Evolutionary conservation across 176 grass and related monocot species (phyloP).

Genomic region (Oryza punctata): DNA sequence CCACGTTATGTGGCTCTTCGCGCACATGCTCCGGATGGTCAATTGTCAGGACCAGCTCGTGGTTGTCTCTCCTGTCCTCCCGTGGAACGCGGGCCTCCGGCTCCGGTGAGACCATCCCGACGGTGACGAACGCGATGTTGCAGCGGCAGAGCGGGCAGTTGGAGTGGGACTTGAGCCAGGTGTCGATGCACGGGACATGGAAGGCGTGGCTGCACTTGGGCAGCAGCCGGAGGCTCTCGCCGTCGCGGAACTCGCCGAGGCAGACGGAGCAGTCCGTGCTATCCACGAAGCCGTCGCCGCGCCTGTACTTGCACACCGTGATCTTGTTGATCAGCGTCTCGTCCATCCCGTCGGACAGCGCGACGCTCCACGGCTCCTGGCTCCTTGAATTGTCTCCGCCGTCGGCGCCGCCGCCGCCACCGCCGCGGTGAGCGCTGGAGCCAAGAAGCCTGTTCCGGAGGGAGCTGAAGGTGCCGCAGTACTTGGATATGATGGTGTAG

Average conservation of each 20-base stretch:
- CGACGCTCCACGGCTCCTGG: constrained; percentile 44
- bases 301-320: constrained; percentile 75
- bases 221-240: constrained; percentile 82
- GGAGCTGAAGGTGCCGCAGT: constrained; percentile 71
- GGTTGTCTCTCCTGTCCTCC: constrained; percentile 44
- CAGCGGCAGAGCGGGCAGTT: constrained; percentile 93
- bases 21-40: constrained; percentile 25
- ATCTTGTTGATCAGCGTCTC: constrained; percentile 82
- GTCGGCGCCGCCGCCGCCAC: not conserved
- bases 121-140: constrained; percentile 54
- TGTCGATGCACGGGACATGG: constrained; percentile 94
- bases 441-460: constrained; percentile 41
- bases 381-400: constrained; percentile 23
- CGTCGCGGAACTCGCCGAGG: constrained; percentile 86
- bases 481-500: constrained; percentile 91
- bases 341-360: constrained; percentile 65
- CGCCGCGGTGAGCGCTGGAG: not conserved
- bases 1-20: constrained; percentile 6
- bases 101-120: constrained; percentile 16
- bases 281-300: constrained; percentile 58
- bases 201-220: constrained; percentile 93
- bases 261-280: constrained; percentile 86
- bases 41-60: constrained; percentile 29
- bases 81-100: constrained; percentile 26
- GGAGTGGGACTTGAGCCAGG: constrained; percentile 88